Evolutionary conservation across 2,329 filamentous ascomycete genomes (phyloP), one percentile per base, ranked within the genome.

Genomic region (Aspergillus aculeatinus): DNA sequence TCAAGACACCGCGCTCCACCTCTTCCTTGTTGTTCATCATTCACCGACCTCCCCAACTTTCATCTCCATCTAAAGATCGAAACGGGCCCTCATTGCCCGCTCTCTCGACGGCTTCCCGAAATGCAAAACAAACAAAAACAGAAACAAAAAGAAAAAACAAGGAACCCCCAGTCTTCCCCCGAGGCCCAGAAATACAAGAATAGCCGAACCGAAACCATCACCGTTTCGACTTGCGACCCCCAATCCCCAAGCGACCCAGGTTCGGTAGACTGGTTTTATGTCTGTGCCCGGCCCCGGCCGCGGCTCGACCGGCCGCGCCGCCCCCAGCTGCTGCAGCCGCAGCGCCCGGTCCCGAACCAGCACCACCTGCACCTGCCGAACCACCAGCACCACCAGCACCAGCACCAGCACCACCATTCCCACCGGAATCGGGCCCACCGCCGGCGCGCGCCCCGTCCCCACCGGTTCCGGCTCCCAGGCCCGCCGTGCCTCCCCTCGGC

Each of bases 211-310:
- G 23, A 12, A 16, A 31, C 19, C 4, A 39, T 75, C 65, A 79
- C 51, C 71, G 71, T 65, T 78, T 79, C 53, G 69, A 70, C 58
- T 85, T 86, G 48, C 87, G 86, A 48, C 87, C 80, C 16, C 90
- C 88, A 35, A 89, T 89, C n/a, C 88, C 89, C 51, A 92, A 76
- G 59, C 89, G 81, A 5, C 89, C 88, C 72, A 92, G 85, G 70
- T 90, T 87, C 5, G 88, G 86, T 47, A 92, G 75, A 50, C 87
- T 85, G 9, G 84, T 83, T 68, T 84, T 84, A 48, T 82, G 83
- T 75, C 89, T 90, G 35, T 81, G 78, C 33, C 77, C 74, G 39
- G 16, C 14, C 39, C 77, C 74, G 39, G 16, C 14, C 39, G 39
- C 39, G 16, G 39, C 39, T 16, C 39, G 39, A 44, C 39, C 39